These are phyloP conservation scores for Emericellopsis atlantica DNA, from an alignment of 2,329 filamentous ascomycete species.

Conservation along the genomic window DNA sequence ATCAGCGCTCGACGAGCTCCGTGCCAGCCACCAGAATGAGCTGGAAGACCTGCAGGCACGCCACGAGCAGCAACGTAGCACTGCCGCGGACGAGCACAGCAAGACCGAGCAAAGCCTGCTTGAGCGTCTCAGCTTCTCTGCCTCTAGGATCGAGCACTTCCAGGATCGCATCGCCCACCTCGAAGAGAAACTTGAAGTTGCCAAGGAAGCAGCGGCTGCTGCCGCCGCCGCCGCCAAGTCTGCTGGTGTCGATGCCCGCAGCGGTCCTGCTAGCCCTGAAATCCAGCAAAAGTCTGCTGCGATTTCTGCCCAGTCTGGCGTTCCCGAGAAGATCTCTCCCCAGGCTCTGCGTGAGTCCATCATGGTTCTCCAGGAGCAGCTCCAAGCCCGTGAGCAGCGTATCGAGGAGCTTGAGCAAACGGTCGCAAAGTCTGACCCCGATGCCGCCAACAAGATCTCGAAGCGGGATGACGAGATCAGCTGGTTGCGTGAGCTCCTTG, in stretches of 20 bases:
- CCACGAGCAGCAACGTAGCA: constrained; percentile 62
- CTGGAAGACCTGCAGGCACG: constrained; percentile 64
- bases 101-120: constrained; percentile 67
- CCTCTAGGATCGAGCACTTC: constrained; percentile 74
- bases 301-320: constrained; percentile 26
- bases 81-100: constrained; percentile 69
- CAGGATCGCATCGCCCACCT: constrained; percentile 76
- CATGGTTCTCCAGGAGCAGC: constrained; percentile 88
- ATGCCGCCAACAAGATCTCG: constrained; percentile 70
- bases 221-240: constrained; percentile 64
- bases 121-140: constrained; percentile 69
- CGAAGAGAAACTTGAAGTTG: constrained; percentile 83
- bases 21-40: constrained; percentile 51
- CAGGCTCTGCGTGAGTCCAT: constrained; percentile 94
- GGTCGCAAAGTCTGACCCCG: constrained; percentile 56
- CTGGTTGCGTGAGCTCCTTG: constrained; percentile 88
- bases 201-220: constrained; percentile 74
- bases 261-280: constrained; percentile 4
- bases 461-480: constrained; percentile 89
- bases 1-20: constrained; percentile 35
- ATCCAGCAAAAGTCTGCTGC: constrained; percentile 9
- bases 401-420: constrained; percentile 79
- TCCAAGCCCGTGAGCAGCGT: constrained; percentile 82
- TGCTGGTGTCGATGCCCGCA: constrained; percentile 27
- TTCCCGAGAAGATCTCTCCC: constrained; percentile 80